phyloP scores from a whole-genome alignment of 257 asterid species.

The Fraxinus pennsylvanica region DNA sequence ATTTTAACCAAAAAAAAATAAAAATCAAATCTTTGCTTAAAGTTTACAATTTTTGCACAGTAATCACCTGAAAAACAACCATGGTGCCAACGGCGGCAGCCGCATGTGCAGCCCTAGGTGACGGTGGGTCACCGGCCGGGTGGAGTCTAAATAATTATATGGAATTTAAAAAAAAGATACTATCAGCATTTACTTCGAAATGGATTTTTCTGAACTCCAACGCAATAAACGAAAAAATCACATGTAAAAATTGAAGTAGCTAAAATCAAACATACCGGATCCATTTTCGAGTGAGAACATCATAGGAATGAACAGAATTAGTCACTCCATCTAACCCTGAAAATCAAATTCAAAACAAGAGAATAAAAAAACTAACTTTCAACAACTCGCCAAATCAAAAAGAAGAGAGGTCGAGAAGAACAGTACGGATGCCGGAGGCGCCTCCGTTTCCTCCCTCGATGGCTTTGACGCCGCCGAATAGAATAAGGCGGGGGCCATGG shows the following conservation, averaged over 20 bases:
- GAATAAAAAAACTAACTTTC: background rate
- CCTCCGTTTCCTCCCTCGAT: slow-evolving; percentile 87
- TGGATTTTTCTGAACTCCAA: slow-evolving; percentile 21
- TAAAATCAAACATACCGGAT: slow-evolving; percentile 49
- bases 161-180: background rate
- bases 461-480: slow-evolving; percentile 96
- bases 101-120: slow-evolving; percentile 96
- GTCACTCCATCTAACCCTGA: slow-evolving; percentile 97
- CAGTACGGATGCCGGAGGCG: slow-evolving; percentile 80
- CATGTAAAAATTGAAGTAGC: slow-evolving; percentile 1
- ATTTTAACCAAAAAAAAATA: background rate
- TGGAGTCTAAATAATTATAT: slow-evolving; percentile 49
- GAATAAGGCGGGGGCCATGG: slow-evolving; percentile 88
- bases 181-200: slow-evolving; percentile 27
- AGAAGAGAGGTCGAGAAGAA: background rate
- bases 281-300: slow-evolving; percentile 96
- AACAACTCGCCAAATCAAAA: background rate
- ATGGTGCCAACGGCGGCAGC: slow-evolving; percentile 98
- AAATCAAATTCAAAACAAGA: slow-evolving; percentile 4
- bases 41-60: slow-evolving; percentile 13
- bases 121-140: slow-evolving; percentile 98
- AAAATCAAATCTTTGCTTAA: background rate
- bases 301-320: slow-evolving; percentile 81
- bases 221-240: slow-evolving; percentile 2
- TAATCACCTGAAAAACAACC: slow-evolving; percentile 96